Percentiles rank a stretch among this genome's conserved stretches.
phyloP scores from a whole-genome alignment of 345 rosid genomes.

The Microthlaspi erraticum region DNA sequence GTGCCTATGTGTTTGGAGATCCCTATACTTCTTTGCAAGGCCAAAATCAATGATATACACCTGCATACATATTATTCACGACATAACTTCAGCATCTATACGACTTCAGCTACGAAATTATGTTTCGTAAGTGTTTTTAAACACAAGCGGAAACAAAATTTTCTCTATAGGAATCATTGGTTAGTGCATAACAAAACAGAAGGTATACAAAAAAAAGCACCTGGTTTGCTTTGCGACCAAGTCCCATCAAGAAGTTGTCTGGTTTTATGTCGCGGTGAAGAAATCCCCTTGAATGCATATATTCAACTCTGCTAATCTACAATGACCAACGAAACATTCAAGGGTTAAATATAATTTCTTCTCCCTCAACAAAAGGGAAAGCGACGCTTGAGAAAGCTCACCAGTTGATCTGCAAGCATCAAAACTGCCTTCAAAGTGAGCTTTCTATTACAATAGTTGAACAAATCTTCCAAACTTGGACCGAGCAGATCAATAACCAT shows the following conservation, averaged over 20 bases:
- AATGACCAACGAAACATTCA: slow-evolving; percentile 36
- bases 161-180: not conserved
- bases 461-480: slow-evolving; percentile 88
- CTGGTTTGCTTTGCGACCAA: slow-evolving; percentile 75
- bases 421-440: slow-evolving; percentile 76
- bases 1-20: slow-evolving; percentile 90
- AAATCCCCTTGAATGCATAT: slow-evolving; percentile 68
- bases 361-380: not conserved
- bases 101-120: no score
- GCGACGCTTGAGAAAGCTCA: slow-evolving; percentile 40
- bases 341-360: slow-evolving; percentile 38
- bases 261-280: slow-evolving; percentile 72
- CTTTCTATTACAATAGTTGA: slow-evolving; percentile 78
- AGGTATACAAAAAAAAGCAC: slow-evolving; percentile 35
- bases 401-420: slow-evolving; percentile 91
- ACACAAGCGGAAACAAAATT: no score
- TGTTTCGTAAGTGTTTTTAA: no score
- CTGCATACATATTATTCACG: slow-evolving; percentile 44
- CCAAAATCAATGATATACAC: slow-evolving; percentile 84
- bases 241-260: slow-evolving; percentile 68
- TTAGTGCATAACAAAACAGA: slow-evolving; percentile 26
- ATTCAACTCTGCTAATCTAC: slow-evolving; percentile 68
- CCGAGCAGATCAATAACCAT: slow-evolving; percentile 94
- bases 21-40: slow-evolving; percentile 89
- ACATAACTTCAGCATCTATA: no score